These are phyloP conservation scores for Saussurea involucrata DNA, from an alignment of 129 eudicot genomes.

Conservation along the genomic window DNA sequence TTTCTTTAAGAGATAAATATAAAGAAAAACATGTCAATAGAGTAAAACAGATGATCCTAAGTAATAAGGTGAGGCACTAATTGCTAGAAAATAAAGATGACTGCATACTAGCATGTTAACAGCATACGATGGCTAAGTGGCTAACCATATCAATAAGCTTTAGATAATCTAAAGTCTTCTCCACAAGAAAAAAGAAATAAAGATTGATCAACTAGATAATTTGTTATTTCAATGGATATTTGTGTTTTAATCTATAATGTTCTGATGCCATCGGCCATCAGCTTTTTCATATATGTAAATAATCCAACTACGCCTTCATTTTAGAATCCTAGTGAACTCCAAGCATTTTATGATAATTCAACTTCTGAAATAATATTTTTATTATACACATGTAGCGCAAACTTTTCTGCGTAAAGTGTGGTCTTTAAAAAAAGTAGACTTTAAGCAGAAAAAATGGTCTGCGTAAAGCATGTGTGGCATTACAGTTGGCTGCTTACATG, in stretches of 20 bases:
- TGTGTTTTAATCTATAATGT: background rate
- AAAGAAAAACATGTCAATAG: background rate
- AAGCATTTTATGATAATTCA: background rate
- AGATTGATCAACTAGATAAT: background rate
- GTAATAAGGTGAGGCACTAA: background rate
- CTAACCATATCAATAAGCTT: background rate
- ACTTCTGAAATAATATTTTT: background rate
- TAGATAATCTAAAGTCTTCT: background rate
- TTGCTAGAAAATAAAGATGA: background rate
- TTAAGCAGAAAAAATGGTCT: no score
- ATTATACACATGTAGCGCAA: background rate
- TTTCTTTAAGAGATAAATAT: background rate
- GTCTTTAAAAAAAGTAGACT: no score
- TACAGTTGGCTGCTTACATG: no score
- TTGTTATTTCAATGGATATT: background rate
- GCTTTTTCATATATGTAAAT: background rate
- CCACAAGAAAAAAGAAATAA: background rate
- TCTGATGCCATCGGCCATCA: background rate
- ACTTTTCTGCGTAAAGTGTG: no score
- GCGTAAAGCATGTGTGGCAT: no score
- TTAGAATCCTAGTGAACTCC: background rate
- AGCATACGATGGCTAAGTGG: background rate
- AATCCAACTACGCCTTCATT: background rate
- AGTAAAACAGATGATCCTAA: no score
- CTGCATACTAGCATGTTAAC: background rate